These are phyloP conservation scores for Hygrophorus russula DNA, from an alignment of 768 basidiomycete species.

Conservation along the genomic window DNA sequence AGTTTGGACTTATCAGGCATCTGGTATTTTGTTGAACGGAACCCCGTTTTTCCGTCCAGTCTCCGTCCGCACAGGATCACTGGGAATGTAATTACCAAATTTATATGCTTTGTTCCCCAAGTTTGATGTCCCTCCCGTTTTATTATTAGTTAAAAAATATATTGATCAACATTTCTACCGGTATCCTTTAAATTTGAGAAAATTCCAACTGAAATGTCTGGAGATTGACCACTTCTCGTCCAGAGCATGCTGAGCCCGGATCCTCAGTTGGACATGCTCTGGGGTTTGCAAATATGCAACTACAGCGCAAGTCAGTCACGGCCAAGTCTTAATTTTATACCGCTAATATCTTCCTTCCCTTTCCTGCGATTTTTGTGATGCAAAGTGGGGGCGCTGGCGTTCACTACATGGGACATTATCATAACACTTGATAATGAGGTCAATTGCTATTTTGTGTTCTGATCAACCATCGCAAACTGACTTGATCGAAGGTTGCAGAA, in stretches of 20 bases:
- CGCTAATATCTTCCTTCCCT: not conserved
- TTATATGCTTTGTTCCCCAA: not conserved
- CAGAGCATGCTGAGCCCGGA: not conserved
- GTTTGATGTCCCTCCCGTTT: not conserved
- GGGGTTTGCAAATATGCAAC: constrained; percentile 14
- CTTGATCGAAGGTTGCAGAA: constrained; percentile 9
- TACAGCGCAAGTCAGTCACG: constrained; percentile 13
- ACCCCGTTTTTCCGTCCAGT: not conserved
- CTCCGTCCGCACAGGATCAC: too few relatives aligned
- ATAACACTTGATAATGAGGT: constrained; percentile 13
- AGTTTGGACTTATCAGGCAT: not conserved
- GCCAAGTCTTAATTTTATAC: not conserved
- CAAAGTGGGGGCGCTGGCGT: constrained; percentile 16
- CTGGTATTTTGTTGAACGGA: not conserved
- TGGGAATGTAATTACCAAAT: too few relatives aligned
- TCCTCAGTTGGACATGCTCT: constrained; percentile 3
- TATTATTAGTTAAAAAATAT: not conserved
- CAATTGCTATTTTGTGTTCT: not conserved
- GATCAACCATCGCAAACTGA: too few relatives aligned
- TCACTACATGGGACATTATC: constrained; percentile 13
- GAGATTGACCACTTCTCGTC: not conserved
- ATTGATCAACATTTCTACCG: too few relatives aligned
- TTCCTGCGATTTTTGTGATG: too few relatives aligned
- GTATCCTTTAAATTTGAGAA: too few relatives aligned
- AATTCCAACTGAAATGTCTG: too few relatives aligned